phyloP scores from a whole-genome alignment of 805 yeast genomes.

The Scheffersomyces spartinae region DNA sequence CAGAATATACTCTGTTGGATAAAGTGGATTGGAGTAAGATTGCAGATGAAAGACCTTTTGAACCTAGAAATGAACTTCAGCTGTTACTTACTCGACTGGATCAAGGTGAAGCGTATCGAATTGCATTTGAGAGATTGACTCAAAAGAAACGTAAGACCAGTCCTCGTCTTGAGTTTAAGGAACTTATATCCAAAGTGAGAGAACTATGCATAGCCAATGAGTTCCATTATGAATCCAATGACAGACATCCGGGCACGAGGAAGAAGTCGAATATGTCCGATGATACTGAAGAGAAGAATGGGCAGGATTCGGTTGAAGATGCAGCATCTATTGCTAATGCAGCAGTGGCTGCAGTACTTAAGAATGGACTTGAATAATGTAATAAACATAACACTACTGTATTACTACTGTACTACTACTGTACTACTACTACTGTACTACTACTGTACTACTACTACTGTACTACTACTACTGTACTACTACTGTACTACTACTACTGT shows the following conservation, averaged over 20 bases:
- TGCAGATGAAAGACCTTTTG: conserved; percentile 10
- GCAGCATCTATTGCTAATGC: conserved; percentile 25
- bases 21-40: conserved; percentile 25
- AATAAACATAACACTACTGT: neutral
- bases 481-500: too few species aligned
- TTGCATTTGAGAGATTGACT: too few species aligned
- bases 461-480: too few species aligned
- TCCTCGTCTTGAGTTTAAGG: too few species aligned
- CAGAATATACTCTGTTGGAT: conserved; percentile 13
- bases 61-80: conserved; percentile 1
- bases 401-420: neutral
- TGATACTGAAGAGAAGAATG: conserved; percentile 3
- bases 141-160: too few species aligned
- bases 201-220: too few species aligned
- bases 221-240: neutral
- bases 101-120: too few species aligned
- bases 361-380: neutral
- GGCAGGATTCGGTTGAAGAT: conserved; percentile 9
- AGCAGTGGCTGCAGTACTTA: conserved; percentile 27
- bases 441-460: neutral
- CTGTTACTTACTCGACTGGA: too few species aligned
- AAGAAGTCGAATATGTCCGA: conserved; percentile 1
- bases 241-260: neutral
- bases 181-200: too few species aligned
- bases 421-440: neutral